Percentiles rank a stretch among this genome's conserved stretches.
Evolutionary conservation across 2,329 filamentous ascomycete species (phyloP).

Genomic region (Ophiostoma novo-ulmi): DNA sequence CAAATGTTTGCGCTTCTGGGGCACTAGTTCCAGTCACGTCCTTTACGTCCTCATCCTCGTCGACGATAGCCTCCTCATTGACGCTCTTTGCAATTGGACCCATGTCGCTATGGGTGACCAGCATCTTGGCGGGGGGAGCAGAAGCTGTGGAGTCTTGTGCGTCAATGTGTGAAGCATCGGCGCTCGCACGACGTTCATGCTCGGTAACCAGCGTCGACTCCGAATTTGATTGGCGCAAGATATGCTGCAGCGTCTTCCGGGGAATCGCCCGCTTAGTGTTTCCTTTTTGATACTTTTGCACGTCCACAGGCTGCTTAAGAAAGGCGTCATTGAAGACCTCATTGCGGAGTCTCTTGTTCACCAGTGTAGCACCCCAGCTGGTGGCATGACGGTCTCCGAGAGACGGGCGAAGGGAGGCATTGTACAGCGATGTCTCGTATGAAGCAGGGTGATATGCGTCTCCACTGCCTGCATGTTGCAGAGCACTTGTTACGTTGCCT

Average conservation of each 20-base stretch:
- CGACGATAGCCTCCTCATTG: constrained; percentile 1
- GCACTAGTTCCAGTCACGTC: constrained; percentile 61
- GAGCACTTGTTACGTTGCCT: neutral
- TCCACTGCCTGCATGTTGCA: neutral
- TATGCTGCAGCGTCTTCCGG: constrained; percentile 44
- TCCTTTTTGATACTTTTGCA: constrained; percentile 69
- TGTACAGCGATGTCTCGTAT: neutral
- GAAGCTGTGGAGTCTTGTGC: neutral
- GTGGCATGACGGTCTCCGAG: constrained; percentile 55
- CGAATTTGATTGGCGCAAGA: constrained; percentile 43
- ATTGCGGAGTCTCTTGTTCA: constrained; percentile 82
- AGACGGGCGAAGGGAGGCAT: constrained; percentile 34
- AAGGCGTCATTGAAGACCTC: constrained; percentile 93
- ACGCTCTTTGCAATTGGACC: constrained; percentile 7
- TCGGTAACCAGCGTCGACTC: constrained; percentile 37
- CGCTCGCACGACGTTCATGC: constrained; percentile 19
- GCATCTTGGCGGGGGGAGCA: constrained; percentile 15
- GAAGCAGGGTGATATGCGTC: neutral
- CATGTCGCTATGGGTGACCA: constrained; percentile 24
- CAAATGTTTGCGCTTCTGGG: constrained; percentile 55
- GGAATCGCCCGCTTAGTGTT: constrained; percentile 59
- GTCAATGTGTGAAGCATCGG: neutral
- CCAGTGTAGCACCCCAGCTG: constrained; percentile 85
- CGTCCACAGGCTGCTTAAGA: constrained; percentile 73
- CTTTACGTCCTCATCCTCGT: constrained; percentile 34